phyloP scores from a whole-genome alignment of 2,329 filamentous ascomycete genomes.

The Hymenoscyphus albidus region DNA sequence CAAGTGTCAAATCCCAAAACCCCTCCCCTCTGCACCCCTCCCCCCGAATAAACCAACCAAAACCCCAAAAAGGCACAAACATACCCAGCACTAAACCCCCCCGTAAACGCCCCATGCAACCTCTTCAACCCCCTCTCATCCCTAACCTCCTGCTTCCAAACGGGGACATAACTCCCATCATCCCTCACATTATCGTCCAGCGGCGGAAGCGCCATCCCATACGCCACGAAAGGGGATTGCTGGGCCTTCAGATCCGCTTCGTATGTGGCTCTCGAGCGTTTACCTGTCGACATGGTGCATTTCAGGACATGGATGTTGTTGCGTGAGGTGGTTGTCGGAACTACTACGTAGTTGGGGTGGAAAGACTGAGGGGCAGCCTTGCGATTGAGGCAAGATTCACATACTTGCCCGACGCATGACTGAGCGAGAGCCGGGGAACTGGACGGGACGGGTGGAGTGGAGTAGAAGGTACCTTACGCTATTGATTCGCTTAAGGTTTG shows the following conservation, averaged over 20 bases:
- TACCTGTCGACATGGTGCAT: constrained; percentile 60
- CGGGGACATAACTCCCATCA: constrained; percentile 84
- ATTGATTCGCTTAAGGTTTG: not conserved
- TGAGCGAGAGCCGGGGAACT: too few species aligned
- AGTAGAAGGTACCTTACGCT: not conserved
- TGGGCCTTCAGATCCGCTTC: constrained; percentile 67
- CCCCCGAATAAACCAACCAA: not conserved
- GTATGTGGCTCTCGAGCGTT: constrained; percentile 73
- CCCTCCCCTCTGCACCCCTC: not conserved
- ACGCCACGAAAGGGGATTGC: constrained; percentile 71
- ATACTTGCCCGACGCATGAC: too few species aligned
- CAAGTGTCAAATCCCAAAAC: not conserved
- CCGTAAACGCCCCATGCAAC: constrained; percentile 93
- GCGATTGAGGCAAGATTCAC: not conserved
- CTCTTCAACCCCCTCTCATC: constrained; percentile 89
- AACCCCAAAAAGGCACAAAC: constrained; percentile 29
- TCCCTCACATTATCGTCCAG: constrained; percentile 73
- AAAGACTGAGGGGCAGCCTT: not conserved
- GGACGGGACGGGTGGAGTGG: not conserved
- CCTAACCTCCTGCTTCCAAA: constrained; percentile 98
- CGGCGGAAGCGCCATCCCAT: constrained; percentile 80
- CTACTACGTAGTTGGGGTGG: not conserved
- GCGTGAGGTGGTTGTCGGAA: not conserved
- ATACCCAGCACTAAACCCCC: constrained; percentile 93
- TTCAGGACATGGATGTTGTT: too few species aligned